Conservation (phyloP, 495 filamentous ascomycete species). For the Glonium stellatum region DNA sequence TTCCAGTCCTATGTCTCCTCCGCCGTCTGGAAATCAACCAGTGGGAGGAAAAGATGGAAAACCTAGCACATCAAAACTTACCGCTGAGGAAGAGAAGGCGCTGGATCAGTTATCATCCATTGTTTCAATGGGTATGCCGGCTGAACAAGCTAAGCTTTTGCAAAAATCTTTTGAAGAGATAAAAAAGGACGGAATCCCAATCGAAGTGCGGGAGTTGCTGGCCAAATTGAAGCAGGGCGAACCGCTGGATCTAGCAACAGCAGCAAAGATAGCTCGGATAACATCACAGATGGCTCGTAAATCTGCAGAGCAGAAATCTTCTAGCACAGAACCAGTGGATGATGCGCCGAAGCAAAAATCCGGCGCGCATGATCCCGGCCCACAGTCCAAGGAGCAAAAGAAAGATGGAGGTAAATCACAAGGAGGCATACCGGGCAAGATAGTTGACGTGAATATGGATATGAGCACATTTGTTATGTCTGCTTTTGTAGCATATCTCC, state of each 20-base stretch:
- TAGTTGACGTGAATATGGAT: conserved; percentile 51
- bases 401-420: too few species aligned
- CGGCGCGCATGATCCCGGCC: conserved; percentile 34
- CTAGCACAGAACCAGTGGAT: conserved; percentile 1
- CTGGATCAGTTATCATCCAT: conserved; percentile 40
- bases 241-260: conserved; percentile 43
- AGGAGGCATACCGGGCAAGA: conserved; percentile 34
- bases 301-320: conserved; percentile 28
- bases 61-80: conserved; percentile 26
- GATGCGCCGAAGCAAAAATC: conserved; percentile 36
- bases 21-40: neutral
- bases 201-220: conserved; percentile 45
- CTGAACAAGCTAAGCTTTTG: conserved; percentile 38
- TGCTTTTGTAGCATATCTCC: conserved; percentile 54
- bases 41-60: conserved; percentile 9
- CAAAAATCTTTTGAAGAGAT: conserved; percentile 41
- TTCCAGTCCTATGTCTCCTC: neutral
- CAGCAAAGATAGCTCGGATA: conserved; percentile 45
- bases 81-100: conserved; percentile 36
- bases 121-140: conserved; percentile 45
- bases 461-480: conserved; percentile 48
- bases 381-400: conserved; percentile 33
- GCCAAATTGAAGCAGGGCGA: conserved; percentile 37
- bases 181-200: conserved; percentile 47
- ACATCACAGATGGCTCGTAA: conserved; percentile 41